phyloP scores from a whole-genome alignment of 495 filamentous ascomycete genomes.

The Stereocaulon alpinum region DNA sequence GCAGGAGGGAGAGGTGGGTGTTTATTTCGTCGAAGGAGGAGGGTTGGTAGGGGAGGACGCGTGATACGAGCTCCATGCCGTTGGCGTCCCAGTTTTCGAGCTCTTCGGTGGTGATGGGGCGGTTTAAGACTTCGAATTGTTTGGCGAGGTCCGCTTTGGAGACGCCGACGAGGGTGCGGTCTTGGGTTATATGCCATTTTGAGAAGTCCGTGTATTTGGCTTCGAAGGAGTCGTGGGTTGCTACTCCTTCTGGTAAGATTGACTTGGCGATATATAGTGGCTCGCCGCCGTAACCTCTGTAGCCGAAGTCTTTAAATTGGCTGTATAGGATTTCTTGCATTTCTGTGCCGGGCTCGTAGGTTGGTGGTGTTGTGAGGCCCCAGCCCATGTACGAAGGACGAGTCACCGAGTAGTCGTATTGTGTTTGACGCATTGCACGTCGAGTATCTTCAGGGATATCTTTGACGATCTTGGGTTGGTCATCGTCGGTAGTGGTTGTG shows the following conservation, averaged over 20 bases:
- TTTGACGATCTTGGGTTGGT: conserved; percentile 12
- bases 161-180: conserved; percentile 10
- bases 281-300: conserved; percentile 21
- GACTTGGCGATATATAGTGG: conserved; percentile 9
- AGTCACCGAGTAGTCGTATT: neutral
- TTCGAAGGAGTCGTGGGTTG: conserved; percentile 3
- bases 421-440: conserved; percentile 1
- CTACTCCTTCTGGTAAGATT: neutral
- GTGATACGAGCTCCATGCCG: conserved; percentile 22
- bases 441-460: conserved; percentile 10
- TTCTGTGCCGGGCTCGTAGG: neutral
- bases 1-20: conserved; percentile 5
- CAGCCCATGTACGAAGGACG: conserved; percentile 21
- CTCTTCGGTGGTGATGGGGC: neutral
- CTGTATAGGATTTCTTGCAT: conserved; percentile 1
- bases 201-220: conserved; percentile 14
- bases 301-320: conserved; percentile 1
- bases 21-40: conserved; percentile 14
- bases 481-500: no score
- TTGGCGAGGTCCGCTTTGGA: neutral
- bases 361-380: conserved; percentile 14
- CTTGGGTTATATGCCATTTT: conserved; percentile 18
- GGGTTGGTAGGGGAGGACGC: conserved; percentile 2
- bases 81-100: conserved; percentile 19
- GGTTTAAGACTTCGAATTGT: neutral